Evolutionary conservation across 495 filamentous ascomycete genomes (phyloP).

Genomic region (Hyaloscypha bicolor): DNA sequence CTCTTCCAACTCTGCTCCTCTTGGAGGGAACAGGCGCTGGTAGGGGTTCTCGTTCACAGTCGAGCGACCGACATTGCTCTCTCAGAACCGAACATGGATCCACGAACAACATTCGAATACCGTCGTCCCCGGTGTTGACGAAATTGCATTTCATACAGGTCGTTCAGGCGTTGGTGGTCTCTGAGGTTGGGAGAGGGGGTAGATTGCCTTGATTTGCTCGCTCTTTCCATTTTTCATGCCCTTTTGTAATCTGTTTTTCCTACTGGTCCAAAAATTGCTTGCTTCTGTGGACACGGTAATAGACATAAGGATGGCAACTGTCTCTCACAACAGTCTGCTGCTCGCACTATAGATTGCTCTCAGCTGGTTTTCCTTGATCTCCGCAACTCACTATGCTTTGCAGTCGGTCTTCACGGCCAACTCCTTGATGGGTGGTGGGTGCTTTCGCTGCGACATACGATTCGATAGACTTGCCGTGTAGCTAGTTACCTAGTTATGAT

Average conservation of each 20-base stretch:
- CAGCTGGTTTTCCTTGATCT: not conserved
- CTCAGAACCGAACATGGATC: slow-evolving; percentile 2
- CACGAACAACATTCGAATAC: slow-evolving; percentile 15
- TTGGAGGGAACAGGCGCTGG: slow-evolving; percentile 65
- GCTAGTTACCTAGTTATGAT: slow-evolving; percentile 21
- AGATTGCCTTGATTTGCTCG: slow-evolving; percentile 31
- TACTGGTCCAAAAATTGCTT: slow-evolving; percentile 23
- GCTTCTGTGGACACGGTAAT: slow-evolving; percentile 23
- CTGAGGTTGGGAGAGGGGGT: slow-evolving; percentile 22
- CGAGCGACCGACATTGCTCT: slow-evolving; percentile 8
- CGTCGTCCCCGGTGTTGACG: slow-evolving; percentile 6
- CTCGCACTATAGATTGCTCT: slow-evolving; percentile 23
- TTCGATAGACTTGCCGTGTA: slow-evolving; percentile 8
- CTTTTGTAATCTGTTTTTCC: slow-evolving; percentile 30
- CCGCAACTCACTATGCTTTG: not conserved
- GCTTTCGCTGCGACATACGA: not conserved
- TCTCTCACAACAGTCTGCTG: slow-evolving; percentile 9
- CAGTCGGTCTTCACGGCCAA: not conserved
- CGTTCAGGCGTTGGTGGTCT: slow-evolving; percentile 33
- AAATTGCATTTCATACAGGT: slow-evolving; percentile 29
- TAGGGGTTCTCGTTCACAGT: slow-evolving; percentile 38
- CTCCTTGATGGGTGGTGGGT: not conserved
- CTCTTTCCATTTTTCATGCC: slow-evolving; percentile 22
- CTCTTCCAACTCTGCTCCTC: slow-evolving; percentile 64
- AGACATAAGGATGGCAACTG: slow-evolving; percentile 12